phyloP scores from a whole-genome alignment of 768 basidiomycete species.

The Podaxis pistillaris region DNA sequence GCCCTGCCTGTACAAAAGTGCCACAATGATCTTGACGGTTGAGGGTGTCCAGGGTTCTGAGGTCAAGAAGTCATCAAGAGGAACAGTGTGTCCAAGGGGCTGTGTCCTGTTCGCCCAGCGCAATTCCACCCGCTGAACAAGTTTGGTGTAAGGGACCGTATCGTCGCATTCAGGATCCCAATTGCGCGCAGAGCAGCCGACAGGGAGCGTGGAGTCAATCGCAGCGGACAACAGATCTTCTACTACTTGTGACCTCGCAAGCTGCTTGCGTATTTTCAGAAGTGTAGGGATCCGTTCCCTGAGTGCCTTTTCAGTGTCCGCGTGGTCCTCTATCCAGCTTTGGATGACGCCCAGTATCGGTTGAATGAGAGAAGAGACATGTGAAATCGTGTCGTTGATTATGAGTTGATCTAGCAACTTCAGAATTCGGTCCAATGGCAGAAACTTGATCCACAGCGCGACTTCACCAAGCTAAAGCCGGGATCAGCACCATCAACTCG shows the following conservation, averaged over 20 bases:
- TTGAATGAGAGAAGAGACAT: constrained; percentile 26
- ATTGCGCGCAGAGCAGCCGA: constrained; percentile 23
- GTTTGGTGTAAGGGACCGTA: background rate
- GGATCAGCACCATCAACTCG: background rate
- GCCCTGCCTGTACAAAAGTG: constrained; percentile 41
- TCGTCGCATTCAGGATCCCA: constrained; percentile 3
- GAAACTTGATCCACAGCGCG: constrained; percentile 57
- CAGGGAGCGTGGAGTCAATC: constrained; percentile 38
- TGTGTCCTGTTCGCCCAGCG: constrained; percentile 33
- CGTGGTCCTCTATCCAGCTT: constrained; percentile 14
- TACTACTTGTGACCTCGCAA: constrained; percentile 35
- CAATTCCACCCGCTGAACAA: constrained; percentile 24
- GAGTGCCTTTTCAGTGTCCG: constrained; percentile 26
- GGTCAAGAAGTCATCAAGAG: constrained; percentile 35
- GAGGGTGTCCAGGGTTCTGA: constrained; percentile 42
- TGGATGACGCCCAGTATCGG: constrained; percentile 36
- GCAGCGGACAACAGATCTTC: constrained; percentile 48
- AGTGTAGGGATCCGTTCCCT: constrained; percentile 35
- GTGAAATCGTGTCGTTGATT: constrained; percentile 6
- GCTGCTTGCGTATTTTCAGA: constrained; percentile 31
- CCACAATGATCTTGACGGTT: constrained; percentile 41
- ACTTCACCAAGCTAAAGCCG: constrained; percentile 24
- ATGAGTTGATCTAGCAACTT: constrained; percentile 41
- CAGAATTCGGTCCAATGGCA: constrained; percentile 40
- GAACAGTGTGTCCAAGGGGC: constrained; percentile 20